phyloP scores from a whole-genome alignment of 1,284 basidiomycete genomes.

The Coniferiporia sulphurascens region DNA sequence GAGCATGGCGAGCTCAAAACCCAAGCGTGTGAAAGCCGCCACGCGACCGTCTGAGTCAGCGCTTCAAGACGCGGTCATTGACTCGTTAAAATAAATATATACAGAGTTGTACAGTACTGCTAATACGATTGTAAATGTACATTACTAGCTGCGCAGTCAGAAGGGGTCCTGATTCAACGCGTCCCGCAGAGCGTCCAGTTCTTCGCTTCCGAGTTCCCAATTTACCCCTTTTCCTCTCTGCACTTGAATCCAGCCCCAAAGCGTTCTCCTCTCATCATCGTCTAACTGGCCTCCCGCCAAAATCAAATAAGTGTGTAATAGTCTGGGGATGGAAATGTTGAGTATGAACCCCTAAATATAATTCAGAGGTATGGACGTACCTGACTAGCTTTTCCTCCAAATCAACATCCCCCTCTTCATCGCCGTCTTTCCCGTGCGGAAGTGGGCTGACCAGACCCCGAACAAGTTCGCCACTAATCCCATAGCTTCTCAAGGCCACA shows the following conservation, averaged over 20 bases:
- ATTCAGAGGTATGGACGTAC: conserved; percentile 36
- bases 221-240: conserved; percentile 18
- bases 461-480: conserved; percentile 40
- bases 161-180: conserved; percentile 4
- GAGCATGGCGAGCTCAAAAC: background rate
- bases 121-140: background rate
- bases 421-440: conserved; percentile 67
- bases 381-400: conserved; percentile 78
- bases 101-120: too few species aligned
- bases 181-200: conserved; percentile 25
- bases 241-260: conserved; percentile 33
- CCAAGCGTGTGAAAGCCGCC: background rate
- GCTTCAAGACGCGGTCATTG: background rate
- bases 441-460: conserved; percentile 45
- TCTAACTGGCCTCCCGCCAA: conserved; percentile 40
- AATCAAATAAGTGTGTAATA: conserved; percentile 52
- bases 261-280: conserved; percentile 35
- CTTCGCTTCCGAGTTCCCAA: conserved; percentile 27
- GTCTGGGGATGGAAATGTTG: conserved; percentile 30
- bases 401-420: conserved; percentile 65
- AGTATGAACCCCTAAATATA: background rate
- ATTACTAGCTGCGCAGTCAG: too few species aligned
- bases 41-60: background rate
- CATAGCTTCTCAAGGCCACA: conserved; percentile 43
- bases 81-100: background rate